These are phyloP conservation scores for Lomentospora prolificans DNA, from an alignment of 2,329 filamentous ascomycete genomes.

Conservation along the genomic window DNA sequence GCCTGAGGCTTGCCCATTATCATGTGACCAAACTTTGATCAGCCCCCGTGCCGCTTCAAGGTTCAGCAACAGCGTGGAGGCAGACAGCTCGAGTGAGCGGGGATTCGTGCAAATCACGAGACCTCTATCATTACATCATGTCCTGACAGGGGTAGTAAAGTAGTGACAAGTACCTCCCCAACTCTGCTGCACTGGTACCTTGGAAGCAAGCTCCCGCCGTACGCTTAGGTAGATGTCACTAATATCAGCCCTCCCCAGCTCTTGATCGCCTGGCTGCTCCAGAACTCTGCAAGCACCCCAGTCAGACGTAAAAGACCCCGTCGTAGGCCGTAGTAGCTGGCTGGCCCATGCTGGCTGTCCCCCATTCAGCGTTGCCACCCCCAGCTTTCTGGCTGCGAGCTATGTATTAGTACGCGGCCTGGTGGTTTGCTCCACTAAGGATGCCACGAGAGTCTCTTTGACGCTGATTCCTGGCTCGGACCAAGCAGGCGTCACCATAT, in stretches of 20 bases:
- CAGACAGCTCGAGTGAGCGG: not conserved
- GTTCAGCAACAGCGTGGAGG: too few species aligned
- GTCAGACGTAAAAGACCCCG: too few species aligned
- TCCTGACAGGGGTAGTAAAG: not conserved
- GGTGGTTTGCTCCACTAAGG: not conserved
- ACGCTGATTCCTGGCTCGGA: conserved; percentile 4
- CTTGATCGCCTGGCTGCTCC: not conserved
- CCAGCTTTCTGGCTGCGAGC: not conserved
- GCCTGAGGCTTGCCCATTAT: not conserved
- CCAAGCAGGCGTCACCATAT: not conserved
- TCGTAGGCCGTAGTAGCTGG: not conserved
- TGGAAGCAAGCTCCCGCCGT: not conserved
- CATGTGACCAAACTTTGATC: not conserved
- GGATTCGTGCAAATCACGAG: conserved; percentile 1
- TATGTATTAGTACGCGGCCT: too few species aligned
- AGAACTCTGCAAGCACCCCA: too few species aligned
- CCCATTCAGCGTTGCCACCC: not conserved
- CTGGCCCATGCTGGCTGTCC: not conserved
- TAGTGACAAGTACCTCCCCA: not conserved
- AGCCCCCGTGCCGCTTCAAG: too few species aligned
- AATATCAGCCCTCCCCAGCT: not conserved
- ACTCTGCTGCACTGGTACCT: not conserved
- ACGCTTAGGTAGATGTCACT: not conserved
- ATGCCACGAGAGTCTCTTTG: not conserved
- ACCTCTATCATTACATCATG: conserved; percentile 3